Evolutionary conservation across 2,329 filamentous ascomycete species (phyloP).

Genomic region (Arachnomyces sp.): DNA sequence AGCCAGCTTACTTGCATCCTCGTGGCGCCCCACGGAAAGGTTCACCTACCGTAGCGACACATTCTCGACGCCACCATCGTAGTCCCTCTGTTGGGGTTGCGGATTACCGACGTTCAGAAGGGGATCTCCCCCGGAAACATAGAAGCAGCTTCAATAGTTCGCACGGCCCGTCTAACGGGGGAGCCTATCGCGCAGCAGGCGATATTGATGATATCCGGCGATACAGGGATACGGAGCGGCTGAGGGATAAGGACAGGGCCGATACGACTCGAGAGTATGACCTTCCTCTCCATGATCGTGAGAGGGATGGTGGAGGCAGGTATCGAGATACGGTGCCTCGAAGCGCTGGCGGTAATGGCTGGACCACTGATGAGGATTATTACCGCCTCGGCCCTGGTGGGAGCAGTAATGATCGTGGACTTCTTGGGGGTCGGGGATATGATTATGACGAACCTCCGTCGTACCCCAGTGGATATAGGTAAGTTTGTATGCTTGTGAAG

Average conservation of each 20-base stretch:
- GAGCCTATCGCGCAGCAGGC: constrained; percentile 10
- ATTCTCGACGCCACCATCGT: constrained; percentile 15
- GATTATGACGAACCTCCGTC: constrained; percentile 17
- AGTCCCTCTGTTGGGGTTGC: constrained; percentile 26
- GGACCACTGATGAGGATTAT: constrained; percentile 32
- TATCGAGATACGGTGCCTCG: constrained; percentile 21
- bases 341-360: constrained; percentile 13
- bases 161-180: too few species aligned
- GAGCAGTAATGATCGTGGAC: constrained; percentile 20
- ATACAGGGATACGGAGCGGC: constrained; percentile 22
- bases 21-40: constrained; percentile 14
- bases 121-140: constrained; percentile 23
- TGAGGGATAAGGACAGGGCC: constrained; percentile 17
- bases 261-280: too few species aligned
- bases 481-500: too few species aligned
- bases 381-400: constrained; percentile 25
- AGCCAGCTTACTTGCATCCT: constrained; percentile 17
- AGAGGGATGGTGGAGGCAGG: constrained; percentile 18
- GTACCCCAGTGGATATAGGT: neutral
- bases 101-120: constrained; percentile 31
- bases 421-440: constrained; percentile 14
- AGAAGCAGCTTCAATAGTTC: constrained; percentile 3
- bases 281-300: constrained; percentile 21
- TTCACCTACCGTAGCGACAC: constrained; percentile 7
- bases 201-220: constrained; percentile 16